Evolutionary conservation across 345 rosid genomes (phyloP).

Genomic region (Hypericum perforatum): DNA sequence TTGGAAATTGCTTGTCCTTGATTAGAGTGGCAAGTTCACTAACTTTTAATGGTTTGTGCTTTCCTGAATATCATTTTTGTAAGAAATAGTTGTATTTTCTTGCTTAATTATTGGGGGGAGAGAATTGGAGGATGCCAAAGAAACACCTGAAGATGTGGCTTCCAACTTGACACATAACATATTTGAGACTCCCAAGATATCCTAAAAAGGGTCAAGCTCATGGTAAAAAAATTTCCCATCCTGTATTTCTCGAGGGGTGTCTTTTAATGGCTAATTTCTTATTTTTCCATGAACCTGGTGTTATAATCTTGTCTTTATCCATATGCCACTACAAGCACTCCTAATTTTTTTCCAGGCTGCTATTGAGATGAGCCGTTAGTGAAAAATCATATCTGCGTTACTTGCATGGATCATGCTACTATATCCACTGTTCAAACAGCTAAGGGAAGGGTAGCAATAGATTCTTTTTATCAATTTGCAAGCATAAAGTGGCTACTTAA

Average conservation of each 20-base stretch:
- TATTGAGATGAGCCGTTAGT: conserved; percentile 9
- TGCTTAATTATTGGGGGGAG: not conserved
- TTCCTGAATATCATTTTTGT: not conserved
- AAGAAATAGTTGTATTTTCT: not conserved
- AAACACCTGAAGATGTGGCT: conserved; percentile 8
- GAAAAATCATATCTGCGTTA: conserved; percentile 5
- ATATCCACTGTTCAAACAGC: conserved; percentile 10
- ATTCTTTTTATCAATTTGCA: conserved; percentile 2
- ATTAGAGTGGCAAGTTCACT: conserved; percentile 3
- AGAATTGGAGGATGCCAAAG: conserved; percentile 6
- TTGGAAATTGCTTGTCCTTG: not conserved
- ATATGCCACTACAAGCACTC: not conserved
- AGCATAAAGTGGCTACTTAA: conserved; percentile 9
- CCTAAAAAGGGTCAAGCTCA: conserved; percentile 8
- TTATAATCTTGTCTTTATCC: too few relatives aligned
- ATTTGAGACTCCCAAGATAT: conserved; percentile 7
- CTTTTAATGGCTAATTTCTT: not conserved
- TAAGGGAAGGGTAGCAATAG: conserved; percentile 4
- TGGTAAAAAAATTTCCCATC: conserved; percentile 2
- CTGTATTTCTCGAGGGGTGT: not conserved
- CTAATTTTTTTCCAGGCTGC: conserved; percentile 8
- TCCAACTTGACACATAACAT: not conserved
- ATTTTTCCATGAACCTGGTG: not conserved
- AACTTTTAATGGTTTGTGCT: too few relatives aligned
- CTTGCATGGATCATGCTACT: conserved; percentile 5